Percentiles rank a stretch among this genome's conserved stretches.
Conservation (phyloP, 169 alveolate genomes). For the Plasmodium gallinaceum region DNA sequence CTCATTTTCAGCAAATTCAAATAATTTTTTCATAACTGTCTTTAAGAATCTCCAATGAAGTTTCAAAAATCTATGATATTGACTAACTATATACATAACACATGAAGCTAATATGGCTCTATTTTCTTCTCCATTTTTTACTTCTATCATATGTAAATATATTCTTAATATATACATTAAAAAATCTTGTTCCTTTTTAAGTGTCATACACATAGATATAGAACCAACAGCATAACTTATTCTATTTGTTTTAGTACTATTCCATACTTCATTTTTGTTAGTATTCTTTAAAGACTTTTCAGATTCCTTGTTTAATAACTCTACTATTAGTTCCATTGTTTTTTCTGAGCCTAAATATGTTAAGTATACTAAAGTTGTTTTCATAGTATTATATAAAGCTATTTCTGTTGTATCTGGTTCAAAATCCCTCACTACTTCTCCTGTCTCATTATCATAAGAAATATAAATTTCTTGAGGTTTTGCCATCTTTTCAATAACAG, state of each 20-base stretch:
- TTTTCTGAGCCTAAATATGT: conserved; percentile 96
- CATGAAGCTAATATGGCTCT: conserved; percentile 97
- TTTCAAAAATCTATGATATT: conserved; percentile 97
- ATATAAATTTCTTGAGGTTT: conserved; percentile 96
- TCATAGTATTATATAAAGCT: conserved; percentile 96
- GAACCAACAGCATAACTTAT: conserved; percentile 98
- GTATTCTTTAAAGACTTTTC: conserved; percentile 78
- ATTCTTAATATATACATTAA: conserved; percentile 94
- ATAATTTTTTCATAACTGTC: conserved; percentile 98
- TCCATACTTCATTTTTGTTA: conserved; percentile 82
- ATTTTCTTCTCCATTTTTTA: conserved; percentile 97
- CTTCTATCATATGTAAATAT: conserved; percentile 96
- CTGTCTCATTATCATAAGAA: conserved; percentile 92
- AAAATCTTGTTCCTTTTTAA: conserved; percentile 95
- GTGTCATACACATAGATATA: conserved; percentile 97
- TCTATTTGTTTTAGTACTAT: conserved; percentile 91
- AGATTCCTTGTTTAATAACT: conserved; percentile 91
- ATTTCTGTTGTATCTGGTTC: conserved; percentile 96
- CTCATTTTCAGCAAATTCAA: conserved; percentile 99
- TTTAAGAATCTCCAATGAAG: conserved; percentile 97
- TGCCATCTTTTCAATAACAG: conserved; percentile 94
- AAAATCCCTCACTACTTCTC: conserved; percentile 92
- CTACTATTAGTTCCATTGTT: conserved; percentile 94
- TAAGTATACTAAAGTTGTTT: conserved; percentile 94
- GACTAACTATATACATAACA: conserved; percentile 99